Evolutionary conservation across 2,329 filamentous ascomycete species (phyloP), one percentile per base, ranked within the genome.

Genomic region (Penicillium rolfsii): DNA sequence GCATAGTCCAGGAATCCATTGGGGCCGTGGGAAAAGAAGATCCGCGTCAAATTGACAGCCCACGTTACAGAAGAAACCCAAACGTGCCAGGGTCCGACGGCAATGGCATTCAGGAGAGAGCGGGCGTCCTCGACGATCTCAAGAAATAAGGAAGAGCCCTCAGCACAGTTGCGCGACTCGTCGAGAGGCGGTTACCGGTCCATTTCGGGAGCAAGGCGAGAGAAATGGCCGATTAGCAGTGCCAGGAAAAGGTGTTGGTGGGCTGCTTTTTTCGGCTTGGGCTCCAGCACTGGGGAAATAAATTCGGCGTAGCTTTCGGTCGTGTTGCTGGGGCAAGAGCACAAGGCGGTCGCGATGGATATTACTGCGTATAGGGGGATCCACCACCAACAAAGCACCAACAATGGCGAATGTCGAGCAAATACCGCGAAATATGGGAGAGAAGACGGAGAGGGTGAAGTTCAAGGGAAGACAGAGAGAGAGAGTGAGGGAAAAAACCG

Each of bases 161-260:
- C 70, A 75, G 70, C 73, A 76, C 68, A 65, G 72, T 74, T 70
- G 75, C 73, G 74, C 73, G 73, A 76, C 73, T 69, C 69, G 64
- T 57, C 63, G 69, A 64, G 53, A 58, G 57, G 65, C 66, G 68
- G 70, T 67, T 76, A 77, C 67, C 72, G 71, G 71, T 76, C 75
- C 75, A 77, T 77, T 69, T 73, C 74, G 75, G 70, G 70, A 63
- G 66, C 64, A 59, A 63, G 59, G 63, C 11, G 41, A 60, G 46
- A 59, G 46, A 57, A 62, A 59, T 43, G 61, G 63, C 61, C 41
- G 59, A 62, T 24, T 36, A 55, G 52, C 50, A 48, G 57, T 58
- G 59, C 61, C 58, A 61, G 45, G 52, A 28, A 49, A 48, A 61
- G 54, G 56, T 35, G 11, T 35, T 26, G 53, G 53, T 56, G 53